Conservation (phyloP, 208 protist genomes). For the Leptomonas pyrrhocoris region DNA sequence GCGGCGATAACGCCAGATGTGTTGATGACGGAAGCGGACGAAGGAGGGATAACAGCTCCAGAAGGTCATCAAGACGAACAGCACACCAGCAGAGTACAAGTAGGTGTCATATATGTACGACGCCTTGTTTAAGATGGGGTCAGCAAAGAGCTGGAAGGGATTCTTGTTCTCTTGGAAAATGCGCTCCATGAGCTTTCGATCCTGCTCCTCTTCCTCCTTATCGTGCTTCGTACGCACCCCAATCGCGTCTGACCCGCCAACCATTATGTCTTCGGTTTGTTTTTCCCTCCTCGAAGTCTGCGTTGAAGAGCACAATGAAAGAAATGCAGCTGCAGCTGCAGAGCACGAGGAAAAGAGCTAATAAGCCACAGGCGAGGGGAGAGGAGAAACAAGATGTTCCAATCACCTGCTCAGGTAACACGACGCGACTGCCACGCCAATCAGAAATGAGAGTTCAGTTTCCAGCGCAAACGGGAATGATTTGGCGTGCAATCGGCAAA, state of each 20-base stretch:
- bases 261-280: constrained; percentile 1
- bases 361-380: too few relatives aligned
- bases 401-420: neutral
- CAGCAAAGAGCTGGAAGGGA: constrained; percentile 50
- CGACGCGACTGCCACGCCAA: too few relatives aligned
- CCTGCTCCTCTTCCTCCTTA: constrained; percentile 47
- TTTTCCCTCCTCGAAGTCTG: neutral
- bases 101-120: constrained; percentile 53
- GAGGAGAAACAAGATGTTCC: constrained; percentile 7
- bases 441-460: too few relatives aligned
- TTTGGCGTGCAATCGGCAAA: too few relatives aligned
- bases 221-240: constrained; percentile 47
- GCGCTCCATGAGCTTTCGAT: constrained; percentile 44
- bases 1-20: constrained; percentile 63
- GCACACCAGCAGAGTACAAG: constrained; percentile 68
- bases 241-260: constrained; percentile 14
- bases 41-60: constrained; percentile 73
- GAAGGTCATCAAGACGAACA: constrained; percentile 51
- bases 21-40: constrained; percentile 66
- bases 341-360: neutral
- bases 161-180: constrained; percentile 57
- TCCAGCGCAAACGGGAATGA: too few relatives aligned
- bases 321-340: neutral
- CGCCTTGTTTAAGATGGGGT: constrained; percentile 28
- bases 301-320: too few relatives aligned